Evolutionary conservation across 2,329 filamentous ascomycete genomes (phyloP), one percentile per base, ranked within the genome.

Genomic region (Incumbomyces lentus): DNA sequence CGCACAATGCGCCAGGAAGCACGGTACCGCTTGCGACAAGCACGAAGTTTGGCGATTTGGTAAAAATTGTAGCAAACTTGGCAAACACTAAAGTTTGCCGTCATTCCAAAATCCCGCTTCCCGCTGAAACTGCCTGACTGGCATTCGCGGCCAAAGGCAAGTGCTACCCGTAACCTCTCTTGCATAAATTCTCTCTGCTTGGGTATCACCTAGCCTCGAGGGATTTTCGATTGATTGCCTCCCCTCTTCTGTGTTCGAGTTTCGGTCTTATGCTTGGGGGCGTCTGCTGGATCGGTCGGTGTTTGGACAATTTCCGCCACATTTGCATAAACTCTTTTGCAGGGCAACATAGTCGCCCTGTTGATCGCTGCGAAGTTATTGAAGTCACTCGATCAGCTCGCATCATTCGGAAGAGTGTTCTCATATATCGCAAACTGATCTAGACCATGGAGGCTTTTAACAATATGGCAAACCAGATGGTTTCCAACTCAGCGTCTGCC

Each of bases 381-480:
- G 33, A 35, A 35, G 4, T n/a, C 13, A 4, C 16, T 6, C 16
- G 4, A 12, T 12, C 16, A 4, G 16, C 8, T 32, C 31, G 13
- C 33, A 4, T n/a, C 5, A 6, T n/a, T 35, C 16, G 11, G 4
- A 17, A n/a, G 5, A n/a, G 11, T 12, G 16, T 4, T 35, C 33
- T 35, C 13, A 35, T 17, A n/a, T 12, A 4, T 6, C 18, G 6
- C 18, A 22, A 7, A 4, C n/a, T 18, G n/a, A 33, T 16, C 10
- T 48, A 46, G 55, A 57, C 40, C 57, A 90, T 92, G 86, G 86
- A 92, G 72, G 84, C 86, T 57, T 94, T 93, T 64, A 90, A 83
- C 52, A 84, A 92, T 68, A 79, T 90, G 60, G 85, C 84, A 60
- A 94, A 92, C 69, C 84, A 89, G 68, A 72, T 89, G 57, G 81